Conservation (phyloP, 192 early-diverging fungal species). For the Gryganskiella cystojenkinii region DNA sequence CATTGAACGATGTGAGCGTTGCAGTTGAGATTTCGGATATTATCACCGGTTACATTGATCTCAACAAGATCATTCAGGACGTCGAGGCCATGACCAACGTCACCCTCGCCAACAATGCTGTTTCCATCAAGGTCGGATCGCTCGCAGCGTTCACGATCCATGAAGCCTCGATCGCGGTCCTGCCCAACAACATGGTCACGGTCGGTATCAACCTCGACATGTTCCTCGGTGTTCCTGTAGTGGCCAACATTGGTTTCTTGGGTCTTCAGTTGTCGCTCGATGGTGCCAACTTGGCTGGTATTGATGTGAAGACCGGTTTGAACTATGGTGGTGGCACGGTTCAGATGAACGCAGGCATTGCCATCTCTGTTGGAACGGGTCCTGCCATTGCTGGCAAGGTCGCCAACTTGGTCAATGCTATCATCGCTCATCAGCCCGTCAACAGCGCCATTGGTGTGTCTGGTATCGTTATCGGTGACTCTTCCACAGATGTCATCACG, state of each 20-base stretch:
- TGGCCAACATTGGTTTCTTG: conserved; percentile 50
- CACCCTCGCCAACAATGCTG: conserved; percentile 21
- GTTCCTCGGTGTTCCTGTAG: conserved; percentile 44
- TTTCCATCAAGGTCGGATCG: conserved; percentile 37
- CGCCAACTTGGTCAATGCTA: conserved; percentile 34
- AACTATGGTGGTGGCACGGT: conserved; percentile 34
- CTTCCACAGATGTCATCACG: conserved; percentile 29
- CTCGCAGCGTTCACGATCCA: conserved; percentile 37
- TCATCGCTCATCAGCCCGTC: conserved; percentile 45
- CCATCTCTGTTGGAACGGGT: conserved; percentile 39
- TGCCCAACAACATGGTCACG: conserved; percentile 47
- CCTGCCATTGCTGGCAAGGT: conserved; percentile 34
- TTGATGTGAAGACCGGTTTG: conserved; percentile 32
- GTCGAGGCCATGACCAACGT: conserved; percentile 29
- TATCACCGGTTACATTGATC: conserved; percentile 21
- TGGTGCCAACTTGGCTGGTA: conserved; percentile 29
- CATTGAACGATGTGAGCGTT: conserved; percentile 25
- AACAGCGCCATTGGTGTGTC: conserved; percentile 23
- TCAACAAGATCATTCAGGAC: conserved; percentile 9
- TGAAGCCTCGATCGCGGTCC: conserved; percentile 35
- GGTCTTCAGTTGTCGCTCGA: conserved; percentile 45
- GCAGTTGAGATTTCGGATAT: conserved; percentile 24
- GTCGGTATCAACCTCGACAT: conserved; percentile 38
- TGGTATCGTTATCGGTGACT: conserved; percentile 43
- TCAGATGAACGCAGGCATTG: conserved; percentile 37